These are phyloP conservation scores for Moricandia moricandioides DNA, from an alignment of 345 rosid species.

Conservation along the genomic window DNA sequence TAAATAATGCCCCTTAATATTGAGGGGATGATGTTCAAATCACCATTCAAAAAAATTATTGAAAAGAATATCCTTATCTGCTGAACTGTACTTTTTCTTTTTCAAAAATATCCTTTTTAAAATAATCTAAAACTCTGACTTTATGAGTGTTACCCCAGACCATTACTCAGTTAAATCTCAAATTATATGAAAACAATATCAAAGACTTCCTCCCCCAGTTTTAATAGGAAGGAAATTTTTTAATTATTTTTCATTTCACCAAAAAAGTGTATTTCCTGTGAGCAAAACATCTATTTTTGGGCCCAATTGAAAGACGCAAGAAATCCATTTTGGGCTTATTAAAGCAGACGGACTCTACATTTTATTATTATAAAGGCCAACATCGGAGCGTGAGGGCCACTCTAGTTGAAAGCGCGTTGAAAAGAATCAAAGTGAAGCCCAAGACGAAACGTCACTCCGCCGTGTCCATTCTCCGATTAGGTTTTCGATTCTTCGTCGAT, in stretches of 20 bases:
- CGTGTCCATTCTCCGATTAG: conserved; percentile 28
- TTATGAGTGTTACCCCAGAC: too few species aligned
- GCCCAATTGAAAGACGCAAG: neutral
- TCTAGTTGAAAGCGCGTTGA: conserved; percentile 17
- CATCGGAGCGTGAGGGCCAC: conserved; percentile 27
- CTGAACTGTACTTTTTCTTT: too few species aligned
- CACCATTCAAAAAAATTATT: too few species aligned
- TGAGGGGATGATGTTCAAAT: too few species aligned
- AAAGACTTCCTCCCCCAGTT: too few species aligned
- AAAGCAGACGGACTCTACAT: neutral
- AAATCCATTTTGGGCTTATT: neutral
- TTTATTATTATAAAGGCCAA: neutral
- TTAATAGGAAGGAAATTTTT: too few species aligned
- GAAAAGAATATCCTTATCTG: too few species aligned
- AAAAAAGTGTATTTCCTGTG: too few species aligned
- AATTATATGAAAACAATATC: neutral
- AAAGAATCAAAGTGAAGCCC: neutral
- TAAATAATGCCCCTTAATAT: too few species aligned
- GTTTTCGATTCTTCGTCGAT: conserved; percentile 10
- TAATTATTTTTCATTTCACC: too few species aligned
- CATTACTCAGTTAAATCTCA: neutral
- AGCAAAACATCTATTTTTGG: neutral
- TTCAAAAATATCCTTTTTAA: too few species aligned
- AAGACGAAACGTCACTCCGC: conserved; percentile 19
- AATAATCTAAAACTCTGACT: too few species aligned